Base-by-base conservation (phyloP, 208 protist genomes). In the Porcisia deanei region DNA sequence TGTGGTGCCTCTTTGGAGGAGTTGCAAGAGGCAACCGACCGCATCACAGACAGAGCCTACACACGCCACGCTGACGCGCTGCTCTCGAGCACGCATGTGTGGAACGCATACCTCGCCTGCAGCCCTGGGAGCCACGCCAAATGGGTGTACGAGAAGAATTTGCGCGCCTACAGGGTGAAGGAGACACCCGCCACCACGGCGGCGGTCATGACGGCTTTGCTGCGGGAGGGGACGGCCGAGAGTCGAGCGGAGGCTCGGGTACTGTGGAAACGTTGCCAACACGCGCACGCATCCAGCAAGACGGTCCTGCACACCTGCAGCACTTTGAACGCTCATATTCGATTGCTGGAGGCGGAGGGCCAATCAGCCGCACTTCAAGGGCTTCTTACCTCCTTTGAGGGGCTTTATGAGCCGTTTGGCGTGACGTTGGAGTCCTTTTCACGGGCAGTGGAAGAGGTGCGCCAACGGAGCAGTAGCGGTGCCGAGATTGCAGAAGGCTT, bases 61-160 rank as follows among this genome's bases (percentile, higher is more conserved):
- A 94, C 89, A 9, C 80, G 84, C 54, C 70, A 92, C 52, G 84
- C 83, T 12, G 73, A 85, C 16, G 30, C 65, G 73, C 77, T 89
- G 25, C 79, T 94, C 69, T 72, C 68, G 12, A 84, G 84, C 68
- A 79, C 85, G 14, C 82, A 90, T 45, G 70, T 96, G 14, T 96
- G 91, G 89, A 91, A 84, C 63, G 91, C 88, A 14, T 96, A 96
- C 71, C 75, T 96, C 5, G 57, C 65, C 37, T 75, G 75, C 57
- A 88, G 84, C 73, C 74, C 84, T 1, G 83, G 74, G 63, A 22
- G 39, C 1, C 89, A 96, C 57, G 87, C 91, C 12, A 59, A 91
- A 61, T 83, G 88, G 66, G 77, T 96, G 0, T 96, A 85, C 67
- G 55, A 83, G 39, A 77, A 73, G 7, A 93, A 96, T 54, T 60